A percentile compares a stretch with the other conserved stretches of the same genome.
phyloP scores from a whole-genome alignment of 768 basidiomycete species.

The Mycena sanguinolenta region DNA sequence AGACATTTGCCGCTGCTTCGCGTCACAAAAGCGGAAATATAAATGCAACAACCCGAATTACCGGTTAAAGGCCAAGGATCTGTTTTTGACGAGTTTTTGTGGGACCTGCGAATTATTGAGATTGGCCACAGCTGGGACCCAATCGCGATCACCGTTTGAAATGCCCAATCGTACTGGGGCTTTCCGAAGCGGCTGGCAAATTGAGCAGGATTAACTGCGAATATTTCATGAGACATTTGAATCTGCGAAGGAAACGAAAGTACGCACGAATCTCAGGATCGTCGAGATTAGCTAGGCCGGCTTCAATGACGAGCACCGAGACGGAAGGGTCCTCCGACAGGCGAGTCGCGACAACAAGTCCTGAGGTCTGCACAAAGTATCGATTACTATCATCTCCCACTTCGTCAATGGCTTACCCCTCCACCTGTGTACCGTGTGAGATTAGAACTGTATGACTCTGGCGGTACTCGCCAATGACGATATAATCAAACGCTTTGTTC shows the following conservation, averaged over 20 bases:
- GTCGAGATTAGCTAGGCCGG: conserved; percentile 32
- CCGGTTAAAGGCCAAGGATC: conserved; percentile 21
- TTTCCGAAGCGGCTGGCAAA: conserved; percentile 37
- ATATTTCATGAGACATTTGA: not conserved
- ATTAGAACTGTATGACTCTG: too few species aligned
- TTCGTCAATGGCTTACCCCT: conserved; percentile 2
- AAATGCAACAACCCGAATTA: not conserved
- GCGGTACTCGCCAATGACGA: conserved; percentile 15
- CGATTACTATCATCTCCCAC: too few species aligned
- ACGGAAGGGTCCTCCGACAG: conserved; percentile 48
- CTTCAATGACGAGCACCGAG: conserved; percentile 52
- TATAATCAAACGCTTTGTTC: conserved; percentile 8
- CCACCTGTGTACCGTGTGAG: too few species aligned
- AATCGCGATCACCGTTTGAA: conserved; percentile 40
- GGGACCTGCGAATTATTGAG: too few species aligned
- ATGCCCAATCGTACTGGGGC: conserved; percentile 41
- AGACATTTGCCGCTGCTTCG: conserved; percentile 39
- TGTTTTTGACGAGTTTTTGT: conserved; percentile 27
- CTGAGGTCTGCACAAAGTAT: conserved; percentile 38
- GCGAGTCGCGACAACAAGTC: conserved; percentile 53
- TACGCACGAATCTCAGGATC: conserved; percentile 20
- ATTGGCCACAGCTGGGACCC: too few species aligned
- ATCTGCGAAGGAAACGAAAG: not conserved
- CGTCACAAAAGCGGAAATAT: not conserved
- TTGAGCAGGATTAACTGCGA: conserved; percentile 22